phyloP scores from a whole-genome alignment of 768 basidiomycete species.

The Xanthoconium stramineum region DNA sequence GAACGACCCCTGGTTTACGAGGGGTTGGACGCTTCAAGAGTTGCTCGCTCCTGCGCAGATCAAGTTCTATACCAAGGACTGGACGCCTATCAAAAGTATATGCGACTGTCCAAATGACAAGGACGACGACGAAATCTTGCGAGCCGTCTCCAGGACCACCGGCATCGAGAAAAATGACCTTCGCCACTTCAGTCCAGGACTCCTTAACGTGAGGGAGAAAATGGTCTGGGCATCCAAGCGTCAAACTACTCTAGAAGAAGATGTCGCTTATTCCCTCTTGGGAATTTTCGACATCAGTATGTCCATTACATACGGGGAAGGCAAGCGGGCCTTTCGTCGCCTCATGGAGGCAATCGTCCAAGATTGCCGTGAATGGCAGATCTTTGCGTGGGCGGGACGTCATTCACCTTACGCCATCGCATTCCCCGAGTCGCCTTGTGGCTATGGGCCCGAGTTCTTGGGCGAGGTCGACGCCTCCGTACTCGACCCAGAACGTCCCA shows the following conservation, averaged over 20 bases:
- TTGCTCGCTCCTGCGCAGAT: constrained; percentile 2
- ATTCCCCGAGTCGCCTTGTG: constrained; percentile 3
- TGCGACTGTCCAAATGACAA: constrained; percentile 1
- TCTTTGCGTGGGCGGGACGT: constrained; percentile 6
- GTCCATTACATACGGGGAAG: constrained; percentile 8
- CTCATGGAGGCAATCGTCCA: constrained; percentile 7
- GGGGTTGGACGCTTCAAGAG: constrained; percentile 11
- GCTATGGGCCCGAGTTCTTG: neutral
- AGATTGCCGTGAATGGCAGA: constrained; percentile 8
- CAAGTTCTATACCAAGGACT: constrained; percentile 6
- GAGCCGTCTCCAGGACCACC: neutral
- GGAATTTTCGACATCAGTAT: constrained; percentile 10
- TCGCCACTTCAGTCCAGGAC: constrained; percentile 4
- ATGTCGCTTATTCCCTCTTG: constrained; percentile 3
- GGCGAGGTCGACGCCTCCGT: neutral
- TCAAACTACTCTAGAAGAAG: neutral
- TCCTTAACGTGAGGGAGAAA: constrained; percentile 7
- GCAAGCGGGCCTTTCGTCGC: constrained; percentile 9
- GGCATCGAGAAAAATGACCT: neutral
- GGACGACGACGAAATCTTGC: neutral
- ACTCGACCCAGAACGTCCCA: neutral
- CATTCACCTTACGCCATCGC: constrained; percentile 5
- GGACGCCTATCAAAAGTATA: neutral
- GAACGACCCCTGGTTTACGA: constrained; percentile 4
- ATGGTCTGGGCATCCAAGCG: constrained; percentile 11